A percentile compares a stretch with the other conserved stretches of the same genome.
Evolutionary conservation across 257 asterid species (phyloP).

Genomic region (Knoxia roxburghii): DNA sequence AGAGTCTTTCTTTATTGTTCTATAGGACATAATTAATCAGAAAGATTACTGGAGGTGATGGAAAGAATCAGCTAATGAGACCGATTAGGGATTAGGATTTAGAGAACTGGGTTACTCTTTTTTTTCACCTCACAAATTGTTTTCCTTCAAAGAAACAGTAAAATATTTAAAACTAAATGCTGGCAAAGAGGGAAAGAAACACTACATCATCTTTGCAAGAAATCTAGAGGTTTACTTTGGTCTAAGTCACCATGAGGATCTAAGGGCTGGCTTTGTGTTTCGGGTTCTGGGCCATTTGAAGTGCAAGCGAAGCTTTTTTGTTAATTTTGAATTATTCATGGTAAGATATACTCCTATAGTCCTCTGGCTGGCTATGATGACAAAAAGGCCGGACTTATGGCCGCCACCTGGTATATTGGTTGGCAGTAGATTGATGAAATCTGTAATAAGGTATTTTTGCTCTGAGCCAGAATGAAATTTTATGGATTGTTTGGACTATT

Average conservation of each 20-base stretch:
- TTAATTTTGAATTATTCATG: slow-evolving; percentile 3
- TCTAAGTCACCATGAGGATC: background rate
- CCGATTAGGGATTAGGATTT: background rate
- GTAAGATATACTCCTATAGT: background rate
- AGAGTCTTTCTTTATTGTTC: background rate
- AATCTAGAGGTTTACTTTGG: background rate
- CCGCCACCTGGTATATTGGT: slow-evolving; percentile 52
- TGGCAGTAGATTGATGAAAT: slow-evolving; percentile 83
- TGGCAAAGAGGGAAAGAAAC: background rate
- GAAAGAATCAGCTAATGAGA: background rate
- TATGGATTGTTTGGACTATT: background rate
- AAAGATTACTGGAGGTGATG: background rate
- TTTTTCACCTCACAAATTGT: background rate
- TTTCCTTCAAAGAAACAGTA: background rate
- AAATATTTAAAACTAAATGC: background rate
- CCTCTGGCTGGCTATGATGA: slow-evolving; percentile 63
- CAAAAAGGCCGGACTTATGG: slow-evolving; percentile 92
- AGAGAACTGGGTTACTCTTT: background rate
- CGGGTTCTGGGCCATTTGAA: background rate
- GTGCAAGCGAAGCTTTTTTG: background rate
- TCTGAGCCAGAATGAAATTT: slow-evolving; percentile 55
- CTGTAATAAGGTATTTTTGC: slow-evolving; percentile 36
- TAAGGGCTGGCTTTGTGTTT: background rate
- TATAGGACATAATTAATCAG: background rate
- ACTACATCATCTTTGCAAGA: background rate